These are phyloP conservation scores for Prillingera fragicola DNA, from an alignment of 1,284 basidiomycete genomes.

Conservation along the genomic window DNA sequence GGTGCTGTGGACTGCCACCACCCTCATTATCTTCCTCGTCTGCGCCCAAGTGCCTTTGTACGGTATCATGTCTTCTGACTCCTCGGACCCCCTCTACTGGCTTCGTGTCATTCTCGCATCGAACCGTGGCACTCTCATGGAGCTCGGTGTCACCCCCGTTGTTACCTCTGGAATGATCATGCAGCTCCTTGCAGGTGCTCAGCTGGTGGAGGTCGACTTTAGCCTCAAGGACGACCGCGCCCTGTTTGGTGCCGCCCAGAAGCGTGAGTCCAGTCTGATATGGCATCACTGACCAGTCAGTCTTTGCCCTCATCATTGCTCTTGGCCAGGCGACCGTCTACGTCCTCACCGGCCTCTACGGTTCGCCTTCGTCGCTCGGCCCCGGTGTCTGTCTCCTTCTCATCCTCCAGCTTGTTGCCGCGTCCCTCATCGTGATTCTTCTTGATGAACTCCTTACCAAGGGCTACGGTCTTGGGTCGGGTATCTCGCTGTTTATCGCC, in stretches of 20 bases:
- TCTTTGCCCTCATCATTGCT: constrained; percentile 93
- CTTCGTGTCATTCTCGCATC: constrained; percentile 98
- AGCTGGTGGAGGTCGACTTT: constrained; percentile 96
- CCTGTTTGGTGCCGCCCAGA: constrained; percentile 93
- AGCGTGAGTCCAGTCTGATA: constrained; percentile 65
- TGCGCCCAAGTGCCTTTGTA: constrained; percentile 95
- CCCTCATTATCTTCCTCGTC: constrained; percentile 94
- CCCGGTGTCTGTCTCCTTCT: constrained; percentile 92
- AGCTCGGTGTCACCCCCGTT: constrained; percentile 95
- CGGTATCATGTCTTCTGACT: constrained; percentile 97
- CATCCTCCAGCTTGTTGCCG: constrained; percentile 90
- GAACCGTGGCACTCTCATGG: constrained; percentile 98
- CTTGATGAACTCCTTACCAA: constrained; percentile 98
- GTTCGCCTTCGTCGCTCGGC: constrained; percentile 86
- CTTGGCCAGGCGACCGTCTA: constrained; percentile 97
- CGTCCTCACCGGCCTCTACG: constrained; percentile 94
- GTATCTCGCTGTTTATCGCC: constrained; percentile 97
- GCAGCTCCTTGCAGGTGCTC: constrained; percentile 96
- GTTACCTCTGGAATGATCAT: constrained; percentile 99
- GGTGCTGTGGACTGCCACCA: constrained; percentile 93
- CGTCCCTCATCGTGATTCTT: constrained; percentile 93
- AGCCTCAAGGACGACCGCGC: constrained; percentile 94
- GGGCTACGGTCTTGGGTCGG: constrained; percentile 96
- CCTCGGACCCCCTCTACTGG: constrained; percentile 97
- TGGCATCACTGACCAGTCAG: constrained; percentile 49